Percentiles rank a stretch among this genome's conserved stretches.
These are phyloP conservation scores for Mediolabrus comicus DNA, from an alignment of 108 stramenopile genomes.

Conservation along the genomic window DNA sequence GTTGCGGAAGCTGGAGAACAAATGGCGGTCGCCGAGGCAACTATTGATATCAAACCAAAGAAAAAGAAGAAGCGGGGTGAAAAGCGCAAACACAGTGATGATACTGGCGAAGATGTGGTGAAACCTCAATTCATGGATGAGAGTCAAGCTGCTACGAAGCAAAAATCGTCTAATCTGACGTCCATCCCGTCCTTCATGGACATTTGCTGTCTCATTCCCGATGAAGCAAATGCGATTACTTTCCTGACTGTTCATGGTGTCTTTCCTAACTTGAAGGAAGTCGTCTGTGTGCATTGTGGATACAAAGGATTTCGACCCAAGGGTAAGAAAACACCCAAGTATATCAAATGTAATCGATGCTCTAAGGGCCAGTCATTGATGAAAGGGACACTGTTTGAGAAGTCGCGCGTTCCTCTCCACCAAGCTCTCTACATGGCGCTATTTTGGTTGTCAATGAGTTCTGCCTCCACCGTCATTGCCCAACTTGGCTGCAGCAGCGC, in stretches of 20 bases:
- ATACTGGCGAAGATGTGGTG: neutral
- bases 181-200: slow-evolving; percentile 16
- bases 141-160: neutral
- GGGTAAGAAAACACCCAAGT: slow-evolving; percentile 6
- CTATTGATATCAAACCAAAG: neutral
- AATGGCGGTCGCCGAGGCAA: neutral
- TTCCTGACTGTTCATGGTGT: slow-evolving; percentile 12
- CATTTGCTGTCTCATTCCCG: slow-evolving; percentile 6
- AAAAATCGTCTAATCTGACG: neutral
- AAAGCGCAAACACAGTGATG: neutral
- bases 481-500: slow-evolving; percentile 8
- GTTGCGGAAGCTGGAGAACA: neutral
- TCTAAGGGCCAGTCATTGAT: slow-evolving; percentile 12
- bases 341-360: slow-evolving; percentile 11
- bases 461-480: neutral
- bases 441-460: slow-evolving; percentile 1
- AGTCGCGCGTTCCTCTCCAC: neutral
- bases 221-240: neutral
- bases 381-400: slow-evolving; percentile 5
- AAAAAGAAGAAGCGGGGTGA: neutral
- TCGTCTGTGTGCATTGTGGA: slow-evolving; percentile 5
- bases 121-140: slow-evolving; percentile 1
- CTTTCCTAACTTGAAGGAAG: slow-evolving; percentile 7
- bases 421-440: slow-evolving; percentile 4
- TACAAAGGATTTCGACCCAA: slow-evolving; percentile 14